Evolutionary conservation across 192 early-diverging fungal genomes (phyloP), one percentile per base, ranked within the genome.

Genomic region (Entomortierella lignicola): DNA sequence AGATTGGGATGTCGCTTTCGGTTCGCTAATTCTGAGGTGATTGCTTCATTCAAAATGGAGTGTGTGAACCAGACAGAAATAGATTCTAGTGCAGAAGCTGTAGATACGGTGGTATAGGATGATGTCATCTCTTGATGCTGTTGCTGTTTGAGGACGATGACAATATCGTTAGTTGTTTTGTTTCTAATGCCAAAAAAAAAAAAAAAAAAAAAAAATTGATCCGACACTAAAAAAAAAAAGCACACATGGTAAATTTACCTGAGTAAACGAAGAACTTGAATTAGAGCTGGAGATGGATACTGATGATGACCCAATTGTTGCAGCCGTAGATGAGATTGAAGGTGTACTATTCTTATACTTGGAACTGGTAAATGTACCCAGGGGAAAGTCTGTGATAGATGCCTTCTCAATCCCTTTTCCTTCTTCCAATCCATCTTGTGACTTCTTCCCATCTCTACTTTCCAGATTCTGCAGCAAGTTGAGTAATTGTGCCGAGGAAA

Each of bases 31-130:
- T 79, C 75, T 10, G 30, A 37, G 0, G 56, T 42, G 30, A 79
- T 79, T 2, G 66, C 51, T 20, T 63, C 43, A n/a, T 79, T 51
- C 39, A 79, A 48, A 12, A 61, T 66, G 20, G 75, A 79, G 25
- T 79, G 66, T 48, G 75, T 64, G 32, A 79, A 79, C 67, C 61
- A 65, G 20, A 79, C 47, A 12, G 60, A 63, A 29, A 79, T 44
- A 7, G 68, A 64, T 25, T 79, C 75, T 8, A 79, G 63, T 15
- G 58, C 61, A 18, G 75, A 79, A 2, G 55, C 56, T 12, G 3
- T 34, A 18, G 17, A 39, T 15, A 47, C 13, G 20, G 20, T 0
- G 12, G 29, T 48, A 17, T 47, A 8, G 12, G n/a, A 10, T 8
- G 25, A 30, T n/a, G 29, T 47, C 20, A 5, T 25, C 0, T 32